These are phyloP conservation scores for Basipetospora chlamydospora DNA, from an alignment of 2,329 filamentous ascomycete species.

Conservation along the genomic window DNA sequence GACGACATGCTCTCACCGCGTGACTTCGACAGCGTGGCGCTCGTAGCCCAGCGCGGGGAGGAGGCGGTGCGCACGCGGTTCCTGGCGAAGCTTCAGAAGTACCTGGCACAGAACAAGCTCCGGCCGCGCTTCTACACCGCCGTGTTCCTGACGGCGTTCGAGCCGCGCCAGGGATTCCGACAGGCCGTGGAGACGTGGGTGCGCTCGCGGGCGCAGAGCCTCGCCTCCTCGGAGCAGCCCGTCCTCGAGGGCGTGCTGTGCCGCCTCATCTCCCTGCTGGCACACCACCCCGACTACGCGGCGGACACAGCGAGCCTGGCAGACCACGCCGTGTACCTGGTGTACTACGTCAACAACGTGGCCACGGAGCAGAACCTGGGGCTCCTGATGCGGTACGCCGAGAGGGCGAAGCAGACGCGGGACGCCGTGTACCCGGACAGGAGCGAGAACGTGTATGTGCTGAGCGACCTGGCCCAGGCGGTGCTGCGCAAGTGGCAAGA, in stretches of 20 bases:
- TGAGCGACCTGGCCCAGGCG: conserved; percentile 76
- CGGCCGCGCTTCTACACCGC: conserved; percentile 73
- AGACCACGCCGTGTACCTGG: conserved; percentile 75
- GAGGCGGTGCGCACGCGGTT: conserved; percentile 65
- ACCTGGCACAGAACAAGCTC: conserved; percentile 59
- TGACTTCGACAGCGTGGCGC: conserved; percentile 70
- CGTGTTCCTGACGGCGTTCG: conserved; percentile 81
- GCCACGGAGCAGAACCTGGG: conserved; percentile 78
- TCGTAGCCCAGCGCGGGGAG: conserved; percentile 66
- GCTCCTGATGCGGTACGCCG: conserved; percentile 80
- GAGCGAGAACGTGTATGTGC: conserved; percentile 65
- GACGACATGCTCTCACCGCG: conserved; percentile 59
- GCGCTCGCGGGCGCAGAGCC: conserved; percentile 59
- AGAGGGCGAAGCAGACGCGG: conserved; percentile 78
- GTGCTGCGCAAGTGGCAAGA: conserved; percentile 79
- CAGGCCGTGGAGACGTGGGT: conserved; percentile 77
- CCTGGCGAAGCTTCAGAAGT: conserved; percentile 77
- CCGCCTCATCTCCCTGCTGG: conserved; percentile 72
- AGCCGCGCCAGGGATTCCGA: conserved; percentile 62
- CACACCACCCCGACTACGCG: conserved; percentile 85
- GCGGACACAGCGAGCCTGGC: conserved; percentile 50
- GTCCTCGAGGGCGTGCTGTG: conserved; percentile 71
- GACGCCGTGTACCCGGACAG: conserved; percentile 58
- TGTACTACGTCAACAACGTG: conserved; percentile 75
- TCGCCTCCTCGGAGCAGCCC: conserved; percentile 41